Conservation (phyloP, 345 rosid genomes). For the Salix viminalis region DNA sequence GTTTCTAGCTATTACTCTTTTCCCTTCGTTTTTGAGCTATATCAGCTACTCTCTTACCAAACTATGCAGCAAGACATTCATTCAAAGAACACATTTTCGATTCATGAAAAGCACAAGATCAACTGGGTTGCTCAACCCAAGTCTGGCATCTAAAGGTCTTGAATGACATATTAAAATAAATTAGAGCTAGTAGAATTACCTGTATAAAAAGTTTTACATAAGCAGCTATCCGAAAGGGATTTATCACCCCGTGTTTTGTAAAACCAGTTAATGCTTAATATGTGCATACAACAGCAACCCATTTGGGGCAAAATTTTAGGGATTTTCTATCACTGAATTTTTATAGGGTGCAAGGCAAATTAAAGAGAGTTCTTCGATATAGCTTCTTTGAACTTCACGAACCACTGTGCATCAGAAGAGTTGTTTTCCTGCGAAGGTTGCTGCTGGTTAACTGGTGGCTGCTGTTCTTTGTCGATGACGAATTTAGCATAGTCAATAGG, state of each 20-base stretch:
- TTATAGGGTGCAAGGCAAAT: not conserved
- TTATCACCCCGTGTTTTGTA: not conserved
- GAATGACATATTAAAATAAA: not conserved
- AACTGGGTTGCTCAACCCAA: not conserved
- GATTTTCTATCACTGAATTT: not conserved
- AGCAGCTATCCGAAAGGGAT: not conserved
- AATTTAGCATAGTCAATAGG: conserved; percentile 44
- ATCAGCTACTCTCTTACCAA: too few species aligned
- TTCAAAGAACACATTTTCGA: not conserved
- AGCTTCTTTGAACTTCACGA: conserved; percentile 57
- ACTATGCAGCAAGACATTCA: not conserved
- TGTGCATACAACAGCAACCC: not conserved
- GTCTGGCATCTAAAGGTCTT: not conserved
- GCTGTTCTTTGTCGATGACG: conserved; percentile 39
- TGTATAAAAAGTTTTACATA: not conserved
- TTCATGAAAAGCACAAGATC: not conserved
- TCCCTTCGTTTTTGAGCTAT: not conserved
- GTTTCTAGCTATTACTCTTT: not conserved
- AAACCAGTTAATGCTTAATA: not conserved
- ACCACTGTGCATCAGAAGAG: conserved; percentile 67
- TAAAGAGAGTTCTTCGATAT: conserved; percentile 64
- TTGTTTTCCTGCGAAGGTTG: conserved; percentile 30
- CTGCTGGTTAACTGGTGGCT: conserved; percentile 17
- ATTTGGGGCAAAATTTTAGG: conserved; percentile 10
- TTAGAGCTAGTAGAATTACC: not conserved